These are phyloP conservation scores for Botrytis cinerea DNA, from an alignment of 2,329 filamentous ascomycete genomes.

Conservation along the genomic window DNA sequence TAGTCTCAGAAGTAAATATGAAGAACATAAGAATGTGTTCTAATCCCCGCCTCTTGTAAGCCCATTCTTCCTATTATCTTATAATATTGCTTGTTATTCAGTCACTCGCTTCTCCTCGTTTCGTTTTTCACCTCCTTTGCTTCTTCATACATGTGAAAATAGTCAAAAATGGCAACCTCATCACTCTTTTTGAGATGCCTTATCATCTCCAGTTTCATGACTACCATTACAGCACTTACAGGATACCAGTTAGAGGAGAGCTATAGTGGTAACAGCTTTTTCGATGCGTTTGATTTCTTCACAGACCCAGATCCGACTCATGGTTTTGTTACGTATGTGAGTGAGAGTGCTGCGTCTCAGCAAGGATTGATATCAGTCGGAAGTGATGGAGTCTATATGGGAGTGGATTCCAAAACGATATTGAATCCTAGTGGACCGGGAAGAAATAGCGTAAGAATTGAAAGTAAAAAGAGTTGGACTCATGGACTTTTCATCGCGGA, in stretches of 20 bases:
- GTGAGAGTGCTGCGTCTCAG: slow-evolving; percentile 7
- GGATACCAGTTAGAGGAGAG: background rate
- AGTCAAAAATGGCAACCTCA: slow-evolving; percentile 11
- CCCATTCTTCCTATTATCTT: slow-evolving; percentile 9
- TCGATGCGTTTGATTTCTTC: slow-evolving; percentile 16
- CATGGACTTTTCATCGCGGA: slow-evolving; percentile 68
- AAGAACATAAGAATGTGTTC: slow-evolving; percentile 11
- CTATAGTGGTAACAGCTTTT: background rate
- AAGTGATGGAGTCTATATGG: slow-evolving; percentile 60
- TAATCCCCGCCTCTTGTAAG: background rate
- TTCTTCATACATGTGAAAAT: background rate
- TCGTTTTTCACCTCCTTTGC: background rate
- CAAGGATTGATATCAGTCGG: slow-evolving; percentile 32
- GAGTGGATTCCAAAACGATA: slow-evolving; percentile 65
- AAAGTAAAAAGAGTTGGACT: slow-evolving; percentile 62
- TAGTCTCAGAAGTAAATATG: background rate
- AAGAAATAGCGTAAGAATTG: slow-evolving; percentile 62
- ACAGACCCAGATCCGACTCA: slow-evolving; percentile 13
- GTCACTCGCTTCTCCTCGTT: slow-evolving; percentile 13
- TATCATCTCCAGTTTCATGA: slow-evolving; percentile 8
- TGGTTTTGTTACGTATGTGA: slow-evolving; percentile 33
- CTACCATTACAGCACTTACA: background rate
- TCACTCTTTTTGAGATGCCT: slow-evolving; percentile 23
- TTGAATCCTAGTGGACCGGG: slow-evolving; percentile 10
- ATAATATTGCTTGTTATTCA: background rate